Percentiles rank a stretch among this genome's conserved stretches.
Conservation (phyloP, 306 rosid genomes). For the Sicyos baderoa region DNA sequence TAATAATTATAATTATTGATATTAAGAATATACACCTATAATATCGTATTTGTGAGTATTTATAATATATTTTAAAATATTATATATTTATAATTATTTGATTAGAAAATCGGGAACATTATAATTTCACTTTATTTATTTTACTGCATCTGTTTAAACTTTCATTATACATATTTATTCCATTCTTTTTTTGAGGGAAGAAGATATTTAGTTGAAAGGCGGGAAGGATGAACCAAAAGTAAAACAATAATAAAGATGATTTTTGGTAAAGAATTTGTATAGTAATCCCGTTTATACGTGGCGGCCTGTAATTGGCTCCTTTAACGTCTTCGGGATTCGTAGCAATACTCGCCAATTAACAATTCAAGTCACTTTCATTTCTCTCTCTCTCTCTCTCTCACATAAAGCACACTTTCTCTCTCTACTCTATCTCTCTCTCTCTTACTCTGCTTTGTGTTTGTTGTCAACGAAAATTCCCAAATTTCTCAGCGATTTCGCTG, state of each 20-base stretch:
- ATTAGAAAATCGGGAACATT: too few species aligned
- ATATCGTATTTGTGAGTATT: too few species aligned
- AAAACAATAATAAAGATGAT: slow-evolving; percentile 11
- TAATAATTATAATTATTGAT: too few species aligned
- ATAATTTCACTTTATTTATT: too few species aligned
- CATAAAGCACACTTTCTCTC: slow-evolving; percentile 10
- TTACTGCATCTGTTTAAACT: too few species aligned
- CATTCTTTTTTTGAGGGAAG: background rate
- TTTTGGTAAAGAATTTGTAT: slow-evolving; percentile 5
- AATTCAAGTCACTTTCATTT: slow-evolving; percentile 49
- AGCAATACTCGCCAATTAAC: slow-evolving; percentile 65
- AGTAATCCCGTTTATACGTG: slow-evolving; percentile 40
- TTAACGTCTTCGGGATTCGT: slow-evolving; percentile 80
- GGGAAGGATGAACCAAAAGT: background rate
- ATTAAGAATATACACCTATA: too few species aligned
- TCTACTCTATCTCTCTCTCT: slow-evolving; percentile 15
- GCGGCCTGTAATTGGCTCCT: slow-evolving; percentile 28
- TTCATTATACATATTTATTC: background rate
- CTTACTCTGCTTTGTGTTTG: slow-evolving; percentile 31
- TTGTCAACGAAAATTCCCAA: slow-evolving; percentile 39
- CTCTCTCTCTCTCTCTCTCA: slow-evolving; percentile 23
- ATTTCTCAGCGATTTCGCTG: slow-evolving; percentile 30
- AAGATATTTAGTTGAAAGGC: background rate
- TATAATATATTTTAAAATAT: too few species aligned
- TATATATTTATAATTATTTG: too few species aligned